phyloP scores from a whole-genome alignment of 129 eudicot genomes.

The Pseudognaphalium luteoalbum region DNA sequence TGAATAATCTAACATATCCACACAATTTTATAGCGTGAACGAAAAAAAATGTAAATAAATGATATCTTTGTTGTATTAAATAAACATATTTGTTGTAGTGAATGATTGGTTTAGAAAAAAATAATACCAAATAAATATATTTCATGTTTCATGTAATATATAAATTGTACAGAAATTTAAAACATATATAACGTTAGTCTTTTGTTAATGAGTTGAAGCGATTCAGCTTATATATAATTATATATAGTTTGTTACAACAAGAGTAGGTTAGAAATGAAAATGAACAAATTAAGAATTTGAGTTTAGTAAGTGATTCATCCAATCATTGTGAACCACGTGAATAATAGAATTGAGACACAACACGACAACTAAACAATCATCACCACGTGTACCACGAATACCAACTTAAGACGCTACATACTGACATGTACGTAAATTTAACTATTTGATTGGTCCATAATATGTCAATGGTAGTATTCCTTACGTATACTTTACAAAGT shows the following conservation, averaged over 20 bases:
- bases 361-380: conserved; percentile 5
- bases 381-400: conserved; percentile 14
- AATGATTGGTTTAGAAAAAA: no score
- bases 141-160: no score
- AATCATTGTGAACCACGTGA: conserved; percentile 6
- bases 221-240: background rate
- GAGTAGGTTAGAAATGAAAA: background rate
- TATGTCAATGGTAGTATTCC: conserved; percentile 9
- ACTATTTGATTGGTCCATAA: conserved; percentile 8
- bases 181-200: no score
- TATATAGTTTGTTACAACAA: background rate
- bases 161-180: no score
- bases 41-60: no score
- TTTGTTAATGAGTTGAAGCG: background rate
- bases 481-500: background rate
- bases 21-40: no score
- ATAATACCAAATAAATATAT: no score
- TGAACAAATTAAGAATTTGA: background rate
- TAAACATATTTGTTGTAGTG: no score
- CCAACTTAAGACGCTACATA: background rate
- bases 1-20: no score
- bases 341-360: conserved; percentile 14
- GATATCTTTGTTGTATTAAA: no score
- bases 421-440: conserved; percentile 16
- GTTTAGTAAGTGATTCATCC: background rate